Base-by-base conservation (phyloP, 1,139 yeast species). In the Lodderomyces parapsilosis region DNA sequence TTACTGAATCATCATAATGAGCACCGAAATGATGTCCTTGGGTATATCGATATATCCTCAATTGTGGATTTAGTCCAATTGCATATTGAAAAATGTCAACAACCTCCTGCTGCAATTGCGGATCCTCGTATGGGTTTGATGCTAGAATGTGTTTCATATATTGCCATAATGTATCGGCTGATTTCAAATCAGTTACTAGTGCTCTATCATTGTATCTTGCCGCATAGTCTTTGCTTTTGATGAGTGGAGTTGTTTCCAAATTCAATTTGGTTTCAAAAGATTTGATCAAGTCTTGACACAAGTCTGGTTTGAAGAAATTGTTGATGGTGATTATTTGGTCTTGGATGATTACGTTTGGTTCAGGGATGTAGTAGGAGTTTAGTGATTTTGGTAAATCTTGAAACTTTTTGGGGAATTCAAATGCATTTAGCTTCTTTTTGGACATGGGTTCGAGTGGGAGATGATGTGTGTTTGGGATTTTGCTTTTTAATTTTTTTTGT, bases 1-100 rank as follows among this genome's bases (percentile, higher is more conserved):
- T 46, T 1, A 80, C 84, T 9, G 80, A 68, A 39, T 81, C 87
- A 51, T 82, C 88, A 52, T 80, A 81, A 55, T 82, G 87, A 49
- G 76, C 71, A 4, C 80, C 83, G 51, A 82, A 82, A 56, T 74
- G 80, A 47, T 82, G 86, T 0, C 86, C 86, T 45, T 71, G 68
- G 4, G 59, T 56, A 56, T 82, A 82, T 40, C 86, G 54, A 54
- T 82, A 82, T 2, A 81, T 62, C 33, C 88, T 56, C 14, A 82
- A 57, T 47, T 81, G 80, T 1, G 83, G 80, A 49, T 81, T 81
- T 37, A 81, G 66, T 0, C 83, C 83, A 14, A 62, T 59, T 1
- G 83, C 81, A 7, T 46, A 45, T 0, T 43, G 35, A 54, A 78
- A 80, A 2, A 51, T 57, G 1, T 44, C 45, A 18, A 53, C 51